These are phyloP conservation scores for Dinochytrium kinnereticum DNA, from an alignment of 371 early-diverging fungal species.

Conservation along the genomic window DNA sequence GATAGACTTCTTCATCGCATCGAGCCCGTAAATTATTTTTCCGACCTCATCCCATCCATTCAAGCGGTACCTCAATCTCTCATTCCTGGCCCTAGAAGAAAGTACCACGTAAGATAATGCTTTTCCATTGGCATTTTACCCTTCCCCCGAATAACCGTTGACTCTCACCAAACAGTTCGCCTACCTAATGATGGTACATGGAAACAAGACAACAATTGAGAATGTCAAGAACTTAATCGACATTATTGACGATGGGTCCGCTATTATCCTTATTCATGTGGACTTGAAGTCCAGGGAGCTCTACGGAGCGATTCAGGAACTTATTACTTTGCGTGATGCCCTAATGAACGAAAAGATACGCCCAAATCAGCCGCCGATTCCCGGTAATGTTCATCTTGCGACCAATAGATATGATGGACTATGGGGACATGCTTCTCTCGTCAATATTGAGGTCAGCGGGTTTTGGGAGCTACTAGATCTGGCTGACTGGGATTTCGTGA, in stretches of 20 bases:
- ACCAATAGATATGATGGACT: conserved; percentile 24
- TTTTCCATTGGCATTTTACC: conserved; percentile 28
- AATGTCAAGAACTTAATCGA: conserved; percentile 22
- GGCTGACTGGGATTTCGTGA: conserved; percentile 52
- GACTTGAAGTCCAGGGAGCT: conserved; percentile 19
- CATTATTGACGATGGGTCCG: conserved; percentile 40
- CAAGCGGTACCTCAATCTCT: background rate
- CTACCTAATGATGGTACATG: conserved; percentile 17
- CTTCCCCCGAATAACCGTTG: conserved; percentile 38
- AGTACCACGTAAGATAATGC: conserved; percentile 39
- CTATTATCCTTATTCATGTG: conserved; percentile 48
- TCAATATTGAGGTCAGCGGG: conserved; percentile 40
- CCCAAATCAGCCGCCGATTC: background rate
- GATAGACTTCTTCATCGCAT: conserved; percentile 24
- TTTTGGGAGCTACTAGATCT: conserved; percentile 45
- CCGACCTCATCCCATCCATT: conserved; percentile 15
- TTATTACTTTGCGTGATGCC: conserved; percentile 11
- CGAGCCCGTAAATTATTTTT: conserved; percentile 38
- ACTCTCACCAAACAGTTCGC: conserved; percentile 18
- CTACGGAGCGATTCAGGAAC: conserved; percentile 9
- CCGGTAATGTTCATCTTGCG: conserved; percentile 40
- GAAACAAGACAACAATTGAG: background rate
- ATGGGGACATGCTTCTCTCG: conserved; percentile 43
- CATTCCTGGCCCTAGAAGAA: conserved; percentile 28
- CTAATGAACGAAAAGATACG: background rate